Evolutionary conservation across 768 basidiomycete genomes (phyloP).

Genomic region (Porpolomopsis calyptriformis): DNA sequence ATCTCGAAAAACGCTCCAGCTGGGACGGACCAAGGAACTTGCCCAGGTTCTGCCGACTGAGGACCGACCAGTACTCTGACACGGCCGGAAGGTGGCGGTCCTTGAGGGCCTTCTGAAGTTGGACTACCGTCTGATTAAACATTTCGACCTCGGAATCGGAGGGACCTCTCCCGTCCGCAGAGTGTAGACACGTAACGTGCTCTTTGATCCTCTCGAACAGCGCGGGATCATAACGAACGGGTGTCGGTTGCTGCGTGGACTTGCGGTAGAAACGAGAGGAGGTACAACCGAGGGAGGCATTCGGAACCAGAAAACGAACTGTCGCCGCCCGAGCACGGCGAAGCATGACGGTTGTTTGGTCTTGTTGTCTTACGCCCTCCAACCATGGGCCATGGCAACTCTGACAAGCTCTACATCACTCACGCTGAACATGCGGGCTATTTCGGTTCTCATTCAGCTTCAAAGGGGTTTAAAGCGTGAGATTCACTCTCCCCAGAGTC

Average conservation of each 20-base stretch:
- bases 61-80: slow-evolving; percentile 29
- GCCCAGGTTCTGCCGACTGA: slow-evolving; percentile 34
- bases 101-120: slow-evolving; percentile 29
- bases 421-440: slow-evolving; percentile 79
- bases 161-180: slow-evolving; percentile 4
- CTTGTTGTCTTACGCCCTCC: background rate
- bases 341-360: background rate
- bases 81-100: slow-evolving; percentile 23
- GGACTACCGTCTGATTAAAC: slow-evolving; percentile 25
- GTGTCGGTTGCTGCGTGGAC: background rate
- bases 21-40: slow-evolving; percentile 35
- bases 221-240: background rate
- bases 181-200: slow-evolving; percentile 9
- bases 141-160: slow-evolving; percentile 9
- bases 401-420: slow-evolving; percentile 80
- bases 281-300: background rate
- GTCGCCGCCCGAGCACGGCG: background rate
- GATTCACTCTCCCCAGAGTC: slow-evolving; percentile 14
- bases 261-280: background rate
- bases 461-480: slow-evolving; percentile 60
- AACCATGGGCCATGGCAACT: slow-evolving; percentile 76
- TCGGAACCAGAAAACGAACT: background rate
- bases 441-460: slow-evolving; percentile 73
- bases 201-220: slow-evolving; percentile 11
- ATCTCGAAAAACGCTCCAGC: slow-evolving; percentile 27